These are phyloP conservation scores for Plasmodium gaboni DNA, from an alignment of 169 alveolate genomes.

Conservation along the genomic window DNA sequence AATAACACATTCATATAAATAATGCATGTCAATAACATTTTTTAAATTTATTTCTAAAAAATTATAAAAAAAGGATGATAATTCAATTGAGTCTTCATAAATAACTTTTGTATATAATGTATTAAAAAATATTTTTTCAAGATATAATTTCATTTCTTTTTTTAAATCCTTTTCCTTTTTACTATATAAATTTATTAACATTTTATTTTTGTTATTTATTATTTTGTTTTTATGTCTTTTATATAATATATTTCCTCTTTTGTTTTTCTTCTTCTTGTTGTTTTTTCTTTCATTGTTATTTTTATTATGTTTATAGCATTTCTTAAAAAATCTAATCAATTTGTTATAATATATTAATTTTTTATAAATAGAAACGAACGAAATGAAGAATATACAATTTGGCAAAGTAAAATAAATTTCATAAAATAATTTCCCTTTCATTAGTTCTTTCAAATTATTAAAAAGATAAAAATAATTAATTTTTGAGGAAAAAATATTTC, in stretches of 20 bases:
- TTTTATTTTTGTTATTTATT: slow-evolving; percentile 23
- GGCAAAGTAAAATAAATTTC: slow-evolving; percentile 62
- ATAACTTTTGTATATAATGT: slow-evolving; percentile 51
- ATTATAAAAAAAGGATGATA: slow-evolving; percentile 44
- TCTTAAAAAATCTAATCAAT: slow-evolving; percentile 18
- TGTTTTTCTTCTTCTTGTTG: slow-evolving; percentile 15
- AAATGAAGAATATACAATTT: slow-evolving; percentile 34
- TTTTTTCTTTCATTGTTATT: neutral
- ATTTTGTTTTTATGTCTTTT: neutral
- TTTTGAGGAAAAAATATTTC: slow-evolving; percentile 43
- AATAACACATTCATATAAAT: slow-evolving; percentile 45
- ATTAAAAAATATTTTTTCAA: slow-evolving; percentile 40
- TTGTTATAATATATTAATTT: slow-evolving; percentile 57
- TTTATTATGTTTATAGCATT: neutral
- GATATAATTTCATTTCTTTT: slow-evolving; percentile 17
- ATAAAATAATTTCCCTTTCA: slow-evolving; percentile 49
- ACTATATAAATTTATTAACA: slow-evolving; percentile 26
- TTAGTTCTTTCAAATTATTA: slow-evolving; percentile 44
- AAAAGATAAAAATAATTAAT: slow-evolving; percentile 61
- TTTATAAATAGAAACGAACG: slow-evolving; percentile 39
- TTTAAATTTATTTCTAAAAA: slow-evolving; percentile 63
- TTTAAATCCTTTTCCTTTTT: slow-evolving; percentile 9
- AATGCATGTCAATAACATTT: slow-evolving; percentile 60
- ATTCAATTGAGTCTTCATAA: slow-evolving; percentile 61
- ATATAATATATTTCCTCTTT: neutral